Conservation (phyloP, 1,139 yeast species). For the Debaryomyces subglobosus region DNA sequence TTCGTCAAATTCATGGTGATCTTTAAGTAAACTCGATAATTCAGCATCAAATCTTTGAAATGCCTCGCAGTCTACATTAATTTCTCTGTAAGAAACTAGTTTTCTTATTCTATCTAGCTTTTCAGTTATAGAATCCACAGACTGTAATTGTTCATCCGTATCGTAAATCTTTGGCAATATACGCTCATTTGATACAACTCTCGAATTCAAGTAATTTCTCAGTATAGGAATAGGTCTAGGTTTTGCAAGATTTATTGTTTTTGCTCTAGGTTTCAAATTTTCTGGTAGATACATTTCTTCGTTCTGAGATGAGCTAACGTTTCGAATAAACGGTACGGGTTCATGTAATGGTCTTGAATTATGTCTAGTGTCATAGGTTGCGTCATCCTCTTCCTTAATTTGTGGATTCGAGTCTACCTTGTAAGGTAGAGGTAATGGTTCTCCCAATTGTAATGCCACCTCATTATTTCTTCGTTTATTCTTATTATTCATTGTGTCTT, state of each 20-base stretch:
- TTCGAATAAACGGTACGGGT: conserved; percentile 1
- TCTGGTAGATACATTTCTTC: neutral
- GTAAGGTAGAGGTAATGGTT: conserved; percentile 43
- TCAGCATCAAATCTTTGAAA: conserved; percentile 4
- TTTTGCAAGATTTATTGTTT: conserved; percentile 1
- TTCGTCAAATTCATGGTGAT: neutral
- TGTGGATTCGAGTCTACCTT: conserved; percentile 14
- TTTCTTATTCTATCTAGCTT: conserved; percentile 6
- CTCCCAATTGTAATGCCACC: conserved; percentile 27
- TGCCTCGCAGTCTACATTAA: conserved; percentile 1
- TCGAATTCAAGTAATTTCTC: conserved; percentile 1
- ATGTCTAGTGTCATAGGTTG: conserved; percentile 20
- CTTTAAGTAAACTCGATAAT: neutral
- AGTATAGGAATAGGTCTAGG: conserved; percentile 8
- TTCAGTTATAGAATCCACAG: conserved; percentile 1
- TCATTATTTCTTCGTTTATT: conserved; percentile 11
- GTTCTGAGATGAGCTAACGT: neutral
- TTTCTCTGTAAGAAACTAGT: neutral
- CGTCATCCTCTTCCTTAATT: conserved; percentile 19
- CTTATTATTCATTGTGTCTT: conserved; percentile 4
- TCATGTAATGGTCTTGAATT: conserved; percentile 3
- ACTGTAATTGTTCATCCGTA: neutral
- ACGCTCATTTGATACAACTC: conserved; percentile 1
- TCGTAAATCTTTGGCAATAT: neutral
- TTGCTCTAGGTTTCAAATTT: neutral